Conservation (phyloP, 805 yeast genomes). For the fission yeast (Schizosaccharomyces pombe) region DNA sequence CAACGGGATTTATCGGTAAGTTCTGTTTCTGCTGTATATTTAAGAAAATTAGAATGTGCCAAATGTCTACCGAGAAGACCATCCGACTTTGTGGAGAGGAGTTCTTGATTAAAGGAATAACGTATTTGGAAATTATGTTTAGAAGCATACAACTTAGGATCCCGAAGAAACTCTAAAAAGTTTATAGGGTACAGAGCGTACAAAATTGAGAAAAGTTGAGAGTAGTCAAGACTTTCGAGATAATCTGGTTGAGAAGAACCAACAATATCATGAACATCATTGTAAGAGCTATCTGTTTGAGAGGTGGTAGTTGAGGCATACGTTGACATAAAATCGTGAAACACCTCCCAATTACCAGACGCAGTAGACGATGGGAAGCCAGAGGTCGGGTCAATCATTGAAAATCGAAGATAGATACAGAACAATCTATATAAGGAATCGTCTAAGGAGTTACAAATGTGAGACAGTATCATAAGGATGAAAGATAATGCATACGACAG, state of each 20-base stretch:
- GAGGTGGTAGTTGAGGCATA: background rate
- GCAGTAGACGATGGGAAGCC: background rate
- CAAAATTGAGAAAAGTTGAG: conserved; percentile 21
- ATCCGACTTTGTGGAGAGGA: conserved; percentile 13
- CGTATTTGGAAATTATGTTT: conserved; percentile 5
- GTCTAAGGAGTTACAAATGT: background rate
- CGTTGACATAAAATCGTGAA: background rate
- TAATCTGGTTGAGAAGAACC: background rate
- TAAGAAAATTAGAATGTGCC: conserved; percentile 27
- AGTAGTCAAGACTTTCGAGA: background rate
- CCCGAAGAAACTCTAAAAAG: conserved; percentile 21
- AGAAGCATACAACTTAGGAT: conserved; percentile 20
- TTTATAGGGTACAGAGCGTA: conserved; percentile 38
- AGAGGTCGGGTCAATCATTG: background rate
- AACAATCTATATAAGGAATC: background rate
- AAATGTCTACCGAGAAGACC: conserved; percentile 16
- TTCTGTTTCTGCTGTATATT: conserved; percentile 18
- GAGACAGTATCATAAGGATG: background rate
- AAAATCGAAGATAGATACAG: background rate
- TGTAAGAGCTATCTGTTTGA: background rate
- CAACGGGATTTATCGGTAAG: conserved; percentile 15
- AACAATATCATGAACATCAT: background rate
- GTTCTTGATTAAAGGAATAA: conserved; percentile 17
- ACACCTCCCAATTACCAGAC: background rate
- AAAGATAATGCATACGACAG: background rate